Conservation (phyloP, 2,329 filamentous ascomycete species). For the Fusarium cicatricum region DNA sequence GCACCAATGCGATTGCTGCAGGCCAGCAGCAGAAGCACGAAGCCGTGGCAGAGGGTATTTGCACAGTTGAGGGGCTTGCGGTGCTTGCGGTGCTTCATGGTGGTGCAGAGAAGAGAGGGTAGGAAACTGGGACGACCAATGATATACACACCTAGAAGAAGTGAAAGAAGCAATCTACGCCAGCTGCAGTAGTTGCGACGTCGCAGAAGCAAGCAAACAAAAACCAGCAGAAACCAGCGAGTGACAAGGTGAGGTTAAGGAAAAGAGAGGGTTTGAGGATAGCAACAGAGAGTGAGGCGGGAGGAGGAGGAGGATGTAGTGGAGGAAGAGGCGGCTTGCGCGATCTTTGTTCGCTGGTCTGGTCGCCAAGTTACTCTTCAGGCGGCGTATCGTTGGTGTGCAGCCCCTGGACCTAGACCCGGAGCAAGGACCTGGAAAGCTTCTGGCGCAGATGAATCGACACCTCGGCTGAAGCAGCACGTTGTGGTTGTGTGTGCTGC, state of each 20-base stretch:
- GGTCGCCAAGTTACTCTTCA: slow-evolving; percentile 6
- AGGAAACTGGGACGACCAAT: slow-evolving; percentile 29
- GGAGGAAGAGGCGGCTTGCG: too few species aligned
- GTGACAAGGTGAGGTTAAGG: slow-evolving; percentile 9
- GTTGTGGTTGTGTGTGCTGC: not conserved
- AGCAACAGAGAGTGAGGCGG: slow-evolving; percentile 15
- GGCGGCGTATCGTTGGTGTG: slow-evolving; percentile 24
- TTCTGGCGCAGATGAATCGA: slow-evolving; percentile 28
- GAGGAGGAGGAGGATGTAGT: slow-evolving; percentile 18
- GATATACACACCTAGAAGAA: slow-evolving; percentile 31
- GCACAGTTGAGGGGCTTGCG: slow-evolving; percentile 5
- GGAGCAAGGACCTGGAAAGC: slow-evolving; percentile 20
- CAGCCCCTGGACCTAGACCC: slow-evolving; percentile 34
- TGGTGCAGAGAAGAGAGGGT: slow-evolving; percentile 10
- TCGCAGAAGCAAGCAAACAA: slow-evolving; percentile 34
- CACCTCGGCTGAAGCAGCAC: slow-evolving; percentile 1
- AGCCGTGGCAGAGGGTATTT: slow-evolving; percentile 7
- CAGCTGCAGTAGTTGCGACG: slow-evolving; percentile 17
- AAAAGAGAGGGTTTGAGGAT: slow-evolving; percentile 16
- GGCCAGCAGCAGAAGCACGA: slow-evolving; percentile 14
- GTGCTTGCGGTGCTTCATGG: too few species aligned
- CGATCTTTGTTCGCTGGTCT: slow-evolving; percentile 17
- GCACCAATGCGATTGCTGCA: slow-evolving; percentile 26
- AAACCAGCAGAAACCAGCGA: slow-evolving; percentile 9
- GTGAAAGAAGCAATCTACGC: slow-evolving; percentile 23